Evolutionary conservation across 768 basidiomycete species (phyloP).

Genomic region (Boletus fagicola): DNA sequence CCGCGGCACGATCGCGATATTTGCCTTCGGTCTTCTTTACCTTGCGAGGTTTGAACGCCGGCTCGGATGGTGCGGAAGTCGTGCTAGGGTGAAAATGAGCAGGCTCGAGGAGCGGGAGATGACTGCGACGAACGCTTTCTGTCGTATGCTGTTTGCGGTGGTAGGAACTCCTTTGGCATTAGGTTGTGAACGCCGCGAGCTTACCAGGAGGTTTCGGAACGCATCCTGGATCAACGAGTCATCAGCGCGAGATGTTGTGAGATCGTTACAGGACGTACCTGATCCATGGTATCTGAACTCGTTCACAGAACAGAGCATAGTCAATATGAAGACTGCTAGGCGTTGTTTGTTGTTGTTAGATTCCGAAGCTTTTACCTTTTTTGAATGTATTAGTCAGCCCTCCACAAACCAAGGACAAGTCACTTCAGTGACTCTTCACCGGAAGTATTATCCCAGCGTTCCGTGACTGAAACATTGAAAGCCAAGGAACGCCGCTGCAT

Average conservation of each 20-base stretch:
- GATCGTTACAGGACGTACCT: constrained; percentile 14
- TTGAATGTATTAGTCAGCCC: constrained; percentile 5
- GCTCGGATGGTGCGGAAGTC: constrained; percentile 48
- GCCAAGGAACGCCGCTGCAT: constrained; percentile 7
- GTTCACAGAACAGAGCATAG: neutral
- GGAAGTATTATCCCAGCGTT: neutral
- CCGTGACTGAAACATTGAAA: neutral
- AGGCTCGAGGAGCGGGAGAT: neutral
- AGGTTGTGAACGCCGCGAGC: constrained; percentile 28
- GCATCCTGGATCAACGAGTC: constrained; percentile 46
- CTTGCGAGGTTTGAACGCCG: constrained; percentile 80
- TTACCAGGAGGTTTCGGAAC: constrained; percentile 51
- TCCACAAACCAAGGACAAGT: neutral
- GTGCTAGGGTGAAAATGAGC: constrained; percentile 37
- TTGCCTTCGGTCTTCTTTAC: constrained; percentile 58
- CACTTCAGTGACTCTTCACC: neutral
- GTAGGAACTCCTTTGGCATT: constrained; percentile 2
- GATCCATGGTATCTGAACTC: constrained; percentile 24
- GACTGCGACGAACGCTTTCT: constrained; percentile 18
- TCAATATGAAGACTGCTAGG: neutral
- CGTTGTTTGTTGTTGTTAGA: constrained; percentile 33
- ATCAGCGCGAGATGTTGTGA: neutral
- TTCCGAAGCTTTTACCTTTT: constrained; percentile 23
- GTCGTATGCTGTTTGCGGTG: constrained; percentile 1
- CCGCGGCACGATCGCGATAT: constrained; percentile 77